Percentiles rank a stretch among this genome's conserved stretches.
Evolutionary conservation across 257 asterid species (phyloP).

Genomic region (Nyctanthes arbortristis): DNA sequence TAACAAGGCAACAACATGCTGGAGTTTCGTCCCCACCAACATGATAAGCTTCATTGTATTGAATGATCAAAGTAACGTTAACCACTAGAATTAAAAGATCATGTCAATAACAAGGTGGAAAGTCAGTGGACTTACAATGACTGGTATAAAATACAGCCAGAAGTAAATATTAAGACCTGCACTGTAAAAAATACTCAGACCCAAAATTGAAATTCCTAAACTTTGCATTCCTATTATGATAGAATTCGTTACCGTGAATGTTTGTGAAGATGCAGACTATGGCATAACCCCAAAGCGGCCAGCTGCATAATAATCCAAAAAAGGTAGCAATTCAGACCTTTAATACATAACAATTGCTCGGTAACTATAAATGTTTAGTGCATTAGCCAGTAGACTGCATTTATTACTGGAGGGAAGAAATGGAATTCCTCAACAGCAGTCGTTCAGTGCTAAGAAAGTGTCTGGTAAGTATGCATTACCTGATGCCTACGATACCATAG

Average conservation of each 20-base stretch:
- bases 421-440: too few species aligned
- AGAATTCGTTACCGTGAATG: slow-evolving; percentile 60
- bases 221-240: background rate
- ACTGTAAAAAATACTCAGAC: slow-evolving; percentile 11
- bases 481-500: slow-evolving; percentile 77
- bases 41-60: slow-evolving; percentile 60
- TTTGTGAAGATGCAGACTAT: slow-evolving; percentile 86
- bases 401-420: too few species aligned
- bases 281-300: slow-evolving; percentile 94
- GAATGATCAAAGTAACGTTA: slow-evolving; percentile 23
- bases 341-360: too few species aligned
- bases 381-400: too few species aligned
- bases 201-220: background rate
- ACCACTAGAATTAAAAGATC: background rate
- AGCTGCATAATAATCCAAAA: slow-evolving; percentile 55
- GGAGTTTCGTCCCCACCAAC: slow-evolving; percentile 90
- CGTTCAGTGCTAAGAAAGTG: background rate
- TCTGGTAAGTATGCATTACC: slow-evolving; percentile 38
- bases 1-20: slow-evolving; percentile 79
- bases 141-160: slow-evolving; percentile 89
- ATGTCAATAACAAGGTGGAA: background rate
- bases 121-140: slow-evolving; percentile 52
- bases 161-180: slow-evolving; percentile 89
- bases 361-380: background rate
- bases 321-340: slow-evolving; percentile 1